Base-by-base conservation (phyloP, 2,329 filamentous ascomycete species). In the Xylaria sp. region DNA sequence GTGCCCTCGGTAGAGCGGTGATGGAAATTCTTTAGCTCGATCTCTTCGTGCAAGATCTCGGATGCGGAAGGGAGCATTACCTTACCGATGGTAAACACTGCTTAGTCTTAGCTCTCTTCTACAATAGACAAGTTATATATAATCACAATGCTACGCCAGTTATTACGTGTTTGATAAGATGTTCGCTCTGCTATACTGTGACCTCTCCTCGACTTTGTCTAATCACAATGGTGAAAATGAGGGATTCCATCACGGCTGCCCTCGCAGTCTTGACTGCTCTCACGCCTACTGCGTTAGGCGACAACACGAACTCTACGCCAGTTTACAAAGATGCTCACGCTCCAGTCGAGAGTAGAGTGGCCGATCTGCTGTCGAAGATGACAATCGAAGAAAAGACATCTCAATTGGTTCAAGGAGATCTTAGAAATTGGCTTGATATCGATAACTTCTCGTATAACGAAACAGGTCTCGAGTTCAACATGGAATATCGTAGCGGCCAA, bases 401-500 rank as follows among this genome's bases (percentile, higher is more conserved):
- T 1, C 92, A 93, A 77, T 82, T 91, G 72, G 83, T 90, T 33
- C 89, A 91, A 76, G 89, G 91, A 57, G 92, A 93, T 75, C 84
- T 94, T 68, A 84, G 86, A 6, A 92, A 93, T 76, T 94, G 90
- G 88, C 86, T 93, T 78, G 89, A 93, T 76, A 84, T 85, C n/a
- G 89, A 87, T 0, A 85, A 86, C 40, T 89, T 89, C 64, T 82
- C 80, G n/a, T 88, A 92, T 80, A 93, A 93, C 76, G 82, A 86
- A 61, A 88, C 86, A 0, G 92, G 90, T 0, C 81, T 93, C 11
- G 87, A 85, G 56, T 88, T 86, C 81, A 92, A 88, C 76, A 92
- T 92, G 84, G 81, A 85, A 40, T 83, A 84, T 73, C 88, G 90
- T 40, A 87, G 88, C n/a, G 90, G 91, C 44, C 86, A 87, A 59